Percentiles rank a stretch among this genome's conserved stretches.
These are phyloP conservation scores for Alternaria angustiovoidea DNA, from an alignment of 2,329 filamentous ascomycete species.

Conservation along the genomic window DNA sequence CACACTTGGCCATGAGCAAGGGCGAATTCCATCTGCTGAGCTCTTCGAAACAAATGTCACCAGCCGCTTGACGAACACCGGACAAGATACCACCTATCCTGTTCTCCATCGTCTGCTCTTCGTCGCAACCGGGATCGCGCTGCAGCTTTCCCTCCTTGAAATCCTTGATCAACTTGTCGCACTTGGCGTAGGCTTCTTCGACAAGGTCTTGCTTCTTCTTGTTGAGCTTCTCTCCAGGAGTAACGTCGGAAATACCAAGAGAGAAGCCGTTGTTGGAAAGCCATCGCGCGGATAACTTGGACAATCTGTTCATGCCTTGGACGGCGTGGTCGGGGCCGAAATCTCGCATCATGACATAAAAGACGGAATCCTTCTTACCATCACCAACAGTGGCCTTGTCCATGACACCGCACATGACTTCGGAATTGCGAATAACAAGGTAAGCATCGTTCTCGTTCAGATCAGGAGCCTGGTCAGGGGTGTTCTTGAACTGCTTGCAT, in stretches of 20 bases:
- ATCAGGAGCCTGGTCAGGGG: slow-evolving; percentile 74
- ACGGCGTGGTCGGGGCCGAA: slow-evolving; percentile 90
- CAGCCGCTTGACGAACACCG: slow-evolving; percentile 88
- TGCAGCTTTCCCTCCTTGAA: slow-evolving; percentile 83
- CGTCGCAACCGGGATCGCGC: slow-evolving; percentile 87
- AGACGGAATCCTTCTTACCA: slow-evolving; percentile 97
- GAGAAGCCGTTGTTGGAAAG: slow-evolving; percentile 93
- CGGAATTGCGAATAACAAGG: slow-evolving; percentile 92
- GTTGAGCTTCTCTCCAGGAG: slow-evolving; percentile 76
- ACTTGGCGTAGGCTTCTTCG: slow-evolving; percentile 77
- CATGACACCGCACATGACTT: slow-evolving; percentile 97
- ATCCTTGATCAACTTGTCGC: slow-evolving; percentile 80
- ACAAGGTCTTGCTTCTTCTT: slow-evolving; percentile 79
- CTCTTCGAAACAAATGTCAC: slow-evolving; percentile 87
- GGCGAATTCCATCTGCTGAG: slow-evolving; percentile 92
- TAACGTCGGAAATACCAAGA: slow-evolving; percentile 94
- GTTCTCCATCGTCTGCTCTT: slow-evolving; percentile 92
- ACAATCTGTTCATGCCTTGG: slow-evolving; percentile 90
- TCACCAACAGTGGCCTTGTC: slow-evolving; percentile 97
- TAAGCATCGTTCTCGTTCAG: slow-evolving; percentile 79
- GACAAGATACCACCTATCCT: slow-evolving; percentile 89
- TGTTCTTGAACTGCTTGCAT: slow-evolving; percentile 80
- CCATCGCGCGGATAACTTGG: slow-evolving; percentile 87
- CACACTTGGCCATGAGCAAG: slow-evolving; percentile 95
- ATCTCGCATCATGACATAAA: slow-evolving; percentile 95